Percentiles rank a stretch among this genome's conserved stretches.
phyloP scores from a whole-genome alignment of 1,284 basidiomycete species.

The Schizophyllum commune region DNA sequence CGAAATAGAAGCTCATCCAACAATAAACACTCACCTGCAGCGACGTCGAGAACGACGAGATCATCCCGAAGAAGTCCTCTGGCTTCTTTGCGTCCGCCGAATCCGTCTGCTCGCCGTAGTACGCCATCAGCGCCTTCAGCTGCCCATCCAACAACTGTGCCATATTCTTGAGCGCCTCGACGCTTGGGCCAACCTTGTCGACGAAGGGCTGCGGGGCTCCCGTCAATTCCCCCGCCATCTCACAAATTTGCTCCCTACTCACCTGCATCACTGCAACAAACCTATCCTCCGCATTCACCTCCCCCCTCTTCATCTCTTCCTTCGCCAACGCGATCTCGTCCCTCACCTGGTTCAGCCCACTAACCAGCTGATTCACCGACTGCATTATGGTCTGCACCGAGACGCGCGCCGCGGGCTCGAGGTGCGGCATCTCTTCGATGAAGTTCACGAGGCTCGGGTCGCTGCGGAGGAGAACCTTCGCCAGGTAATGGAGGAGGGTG shows the following conservation, averaged over 20 bases:
- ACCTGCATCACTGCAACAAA: conserved; percentile 68
- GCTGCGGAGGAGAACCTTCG: conserved; percentile 61
- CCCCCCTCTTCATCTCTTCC: conserved; percentile 27
- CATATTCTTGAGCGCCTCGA: conserved; percentile 63
- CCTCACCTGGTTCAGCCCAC: conserved; percentile 51
- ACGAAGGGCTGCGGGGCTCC: conserved; percentile 46
- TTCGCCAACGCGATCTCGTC: conserved; percentile 45
- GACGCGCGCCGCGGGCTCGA: conserved; percentile 80
- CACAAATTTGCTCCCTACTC: conserved; percentile 7
- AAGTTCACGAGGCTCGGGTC: conserved; percentile 67
- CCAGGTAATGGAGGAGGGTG: conserved; percentile 83
- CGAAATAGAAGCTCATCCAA: background rate
- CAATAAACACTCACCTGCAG: conserved; percentile 43
- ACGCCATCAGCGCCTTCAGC: conserved; percentile 49
- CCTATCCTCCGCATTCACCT: conserved; percentile 38
- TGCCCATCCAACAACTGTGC: conserved; percentile 49
- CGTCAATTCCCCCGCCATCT: conserved; percentile 2
- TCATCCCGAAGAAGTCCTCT: conserved; percentile 73
- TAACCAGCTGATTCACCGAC: conserved; percentile 49
- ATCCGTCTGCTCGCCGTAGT: conserved; percentile 67
- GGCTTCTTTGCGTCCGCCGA: conserved; percentile 57
- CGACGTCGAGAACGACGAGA: conserved; percentile 66
- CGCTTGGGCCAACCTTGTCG: conserved; percentile 35
- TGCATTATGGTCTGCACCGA: conserved; percentile 58
- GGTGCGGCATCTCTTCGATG: conserved; percentile 72